Conservation (phyloP, 2,329 filamentous ascomycete species). For the Verticillium tricorpus region DNA sequence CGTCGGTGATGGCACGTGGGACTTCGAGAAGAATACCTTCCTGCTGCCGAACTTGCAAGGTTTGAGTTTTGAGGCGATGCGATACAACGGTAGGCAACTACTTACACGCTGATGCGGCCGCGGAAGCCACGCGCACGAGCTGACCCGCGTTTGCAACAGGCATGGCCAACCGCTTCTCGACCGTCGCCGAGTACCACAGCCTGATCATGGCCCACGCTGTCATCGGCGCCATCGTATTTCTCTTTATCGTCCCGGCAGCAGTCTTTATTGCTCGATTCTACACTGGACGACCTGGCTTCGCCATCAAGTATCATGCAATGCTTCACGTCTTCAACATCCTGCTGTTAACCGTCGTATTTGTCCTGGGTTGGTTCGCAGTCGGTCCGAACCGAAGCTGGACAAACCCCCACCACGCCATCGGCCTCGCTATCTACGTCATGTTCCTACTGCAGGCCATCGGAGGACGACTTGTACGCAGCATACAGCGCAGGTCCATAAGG, state of each 20-base stretch:
- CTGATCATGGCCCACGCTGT: conserved; percentile 69
- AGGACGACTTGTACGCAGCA: conserved; percentile 57
- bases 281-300: conserved; percentile 53
- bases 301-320: conserved; percentile 68
- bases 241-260: conserved; percentile 68
- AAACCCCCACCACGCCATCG: conserved; percentile 83
- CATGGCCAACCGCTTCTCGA: conserved; percentile 77
- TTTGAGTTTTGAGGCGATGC: conserved; percentile 76
- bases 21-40: conserved; percentile 71
- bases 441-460: conserved; percentile 68
- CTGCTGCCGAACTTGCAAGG: conserved; percentile 73
- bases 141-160: conserved; percentile 40
- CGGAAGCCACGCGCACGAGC: background rate
- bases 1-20: conserved; percentile 82
- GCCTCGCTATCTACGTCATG: conserved; percentile 70
- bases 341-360: conserved; percentile 66
- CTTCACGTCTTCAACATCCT: conserved; percentile 66
- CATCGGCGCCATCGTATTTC: conserved; percentile 67
- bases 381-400: conserved; percentile 66
- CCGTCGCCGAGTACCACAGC: conserved; percentile 63
- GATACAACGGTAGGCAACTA: conserved; percentile 65
- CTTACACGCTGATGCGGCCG: background rate
- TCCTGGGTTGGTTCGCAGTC: conserved; percentile 74
- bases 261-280: conserved; percentile 72
- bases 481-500: conserved; percentile 44